phyloP scores from a whole-genome alignment of 1,139 yeast species.

The Scheffersomyces titani region DNA sequence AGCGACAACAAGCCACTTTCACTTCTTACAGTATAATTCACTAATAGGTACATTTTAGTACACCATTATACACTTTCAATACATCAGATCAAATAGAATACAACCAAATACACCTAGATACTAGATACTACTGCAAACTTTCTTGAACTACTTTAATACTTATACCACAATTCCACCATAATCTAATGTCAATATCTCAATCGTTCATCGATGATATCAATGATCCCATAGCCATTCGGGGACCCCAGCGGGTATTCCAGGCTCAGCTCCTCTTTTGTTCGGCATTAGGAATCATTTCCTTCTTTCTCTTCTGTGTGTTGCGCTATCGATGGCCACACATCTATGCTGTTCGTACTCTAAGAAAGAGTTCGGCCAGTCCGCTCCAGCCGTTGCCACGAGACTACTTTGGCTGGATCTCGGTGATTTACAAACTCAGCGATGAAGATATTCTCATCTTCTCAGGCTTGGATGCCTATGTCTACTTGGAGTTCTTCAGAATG shows the following conservation, averaged over 20 bases:
- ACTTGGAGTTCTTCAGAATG: constrained; percentile 46
- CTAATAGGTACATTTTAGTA: too few species aligned
- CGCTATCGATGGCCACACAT: constrained; percentile 53
- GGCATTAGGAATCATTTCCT: constrained; percentile 36
- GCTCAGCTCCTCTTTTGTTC: constrained; percentile 44
- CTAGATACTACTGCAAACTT: too few species aligned
- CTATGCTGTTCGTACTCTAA: constrained; percentile 49
- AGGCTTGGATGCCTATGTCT: constrained; percentile 51
- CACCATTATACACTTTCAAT: not conserved
- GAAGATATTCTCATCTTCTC: constrained; percentile 43
- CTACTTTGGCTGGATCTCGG: constrained; percentile 44
- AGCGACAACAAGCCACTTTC: not conserved
- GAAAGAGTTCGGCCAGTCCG: constrained; percentile 27
- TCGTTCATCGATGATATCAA: constrained; percentile 13
- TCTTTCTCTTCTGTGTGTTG: constrained; percentile 41
- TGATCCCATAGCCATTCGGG: constrained; percentile 31
- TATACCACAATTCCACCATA: not conserved
- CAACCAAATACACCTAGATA: not conserved
- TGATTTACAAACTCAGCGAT: constrained; percentile 37
- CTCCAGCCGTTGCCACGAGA: constrained; percentile 39
- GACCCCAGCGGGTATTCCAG: constrained; percentile 48
- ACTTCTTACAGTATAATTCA: not conserved
- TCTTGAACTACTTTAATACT: not conserved
- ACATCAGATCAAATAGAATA: not conserved
- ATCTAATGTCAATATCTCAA: not conserved